Base-by-base conservation (phyloP, 2,329 filamentous ascomycete species). In the Fonsecaea pugnacius region DNA sequence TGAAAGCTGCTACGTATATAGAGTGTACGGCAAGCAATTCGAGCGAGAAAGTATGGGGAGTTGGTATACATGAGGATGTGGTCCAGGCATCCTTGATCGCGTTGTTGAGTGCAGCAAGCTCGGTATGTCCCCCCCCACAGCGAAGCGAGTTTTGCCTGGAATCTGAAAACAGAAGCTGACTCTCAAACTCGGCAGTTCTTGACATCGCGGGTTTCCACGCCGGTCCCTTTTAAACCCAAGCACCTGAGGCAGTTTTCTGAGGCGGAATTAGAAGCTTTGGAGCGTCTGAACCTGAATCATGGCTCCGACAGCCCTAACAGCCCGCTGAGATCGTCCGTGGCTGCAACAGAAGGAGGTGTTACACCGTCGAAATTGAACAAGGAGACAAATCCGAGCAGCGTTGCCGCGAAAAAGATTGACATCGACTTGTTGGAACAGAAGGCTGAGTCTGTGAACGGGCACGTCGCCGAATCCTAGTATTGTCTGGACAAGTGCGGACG, bases 1-100 rank as follows among this genome's bases (percentile, higher is more conserved):
- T 94, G 70, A 96, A 96, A 81, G 94, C 94, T n/a, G 94, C 92
- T 1, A 91, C 93, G 1, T 98, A 96, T 75, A 96, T 98, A 69
- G 91, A 97, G 77, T 96, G 92, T 78, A 92, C 85, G 32, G 84
- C 88, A 21, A 87, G 85, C 53, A 89, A 83, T 67, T 85, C 84
- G 60, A 83, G 91, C 72, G 77, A 77, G 68, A 89, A 86, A 72
- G 89, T 96, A 2, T 96, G 92, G 92, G 92, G 92, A 71, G 90
- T 96, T 6, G 92, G 91, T 36, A 91, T 97, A 71, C 91, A 97
- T 75, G 89, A 94, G 75, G 94, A 96, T 81, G 91, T 96, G 66
- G 91, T 96, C 21, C 91, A 96, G 77, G 92, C 91, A 72, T 93
- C 89, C 76, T 84, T 97, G 73, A 90, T 92, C 75, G 93, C 93